Conservation (phyloP, 202 grass and related monocot genomes). For the Hordeum pubiflorum region DNA sequence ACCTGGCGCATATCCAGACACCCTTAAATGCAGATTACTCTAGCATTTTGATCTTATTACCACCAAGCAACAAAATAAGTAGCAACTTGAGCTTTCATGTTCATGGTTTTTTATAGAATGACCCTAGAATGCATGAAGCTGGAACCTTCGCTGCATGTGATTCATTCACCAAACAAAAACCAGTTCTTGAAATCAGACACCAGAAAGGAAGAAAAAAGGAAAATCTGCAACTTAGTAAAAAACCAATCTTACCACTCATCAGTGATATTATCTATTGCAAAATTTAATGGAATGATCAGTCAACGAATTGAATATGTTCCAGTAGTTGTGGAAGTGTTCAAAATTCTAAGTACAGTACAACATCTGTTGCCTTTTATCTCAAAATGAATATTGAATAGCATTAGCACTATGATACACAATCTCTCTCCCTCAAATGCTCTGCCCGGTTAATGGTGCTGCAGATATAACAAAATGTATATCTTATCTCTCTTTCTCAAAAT, state of each 20-base stretch:
- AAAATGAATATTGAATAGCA: not conserved
- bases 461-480: not conserved
- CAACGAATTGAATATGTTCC: not conserved
- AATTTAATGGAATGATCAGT: not conserved
- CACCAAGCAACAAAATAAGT: no score
- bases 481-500: constrained; percentile 14
- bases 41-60: no score
- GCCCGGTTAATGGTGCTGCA: not conserved
- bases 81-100: no score
- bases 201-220: not conserved
- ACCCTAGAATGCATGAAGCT: no score
- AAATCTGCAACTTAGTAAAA: not conserved
- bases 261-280: not conserved
- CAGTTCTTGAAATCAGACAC: not conserved
- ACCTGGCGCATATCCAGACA: no score
- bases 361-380: not conserved
- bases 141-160: no score
- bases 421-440: not conserved
- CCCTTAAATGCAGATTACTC: no score
- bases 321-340: not conserved
- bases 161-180: not conserved
- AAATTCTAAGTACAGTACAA: not conserved
- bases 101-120: no score
- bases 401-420: constrained; percentile 9
- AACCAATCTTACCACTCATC: not conserved